phyloP scores from a whole-genome alignment of 768 basidiomycete species.

The Hypsizygus marmoreus region DNA sequence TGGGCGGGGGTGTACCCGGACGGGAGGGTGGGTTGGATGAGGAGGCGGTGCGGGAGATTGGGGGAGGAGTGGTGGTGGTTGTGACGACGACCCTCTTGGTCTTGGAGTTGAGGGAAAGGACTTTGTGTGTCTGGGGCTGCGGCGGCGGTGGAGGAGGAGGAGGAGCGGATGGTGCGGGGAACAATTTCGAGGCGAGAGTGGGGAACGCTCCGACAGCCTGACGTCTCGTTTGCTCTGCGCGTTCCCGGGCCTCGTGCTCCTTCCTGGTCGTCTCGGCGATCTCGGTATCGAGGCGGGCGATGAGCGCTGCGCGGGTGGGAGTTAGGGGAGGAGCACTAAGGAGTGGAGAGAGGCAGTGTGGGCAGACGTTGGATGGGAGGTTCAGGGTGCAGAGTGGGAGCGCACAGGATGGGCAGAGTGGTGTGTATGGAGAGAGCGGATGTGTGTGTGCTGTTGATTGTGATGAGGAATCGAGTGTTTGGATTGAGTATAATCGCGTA shows the following conservation, averaged over 20 bases:
- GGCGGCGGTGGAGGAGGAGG: conserved; percentile 17
- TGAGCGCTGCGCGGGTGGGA: conserved; percentile 36
- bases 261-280: conserved; percentile 42
- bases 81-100: conserved; percentile 55
- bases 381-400: conserved; percentile 65
- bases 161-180: conserved; percentile 2
- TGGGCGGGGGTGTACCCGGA: conserved; percentile 34
- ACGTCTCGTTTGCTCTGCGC: conserved; percentile 47
- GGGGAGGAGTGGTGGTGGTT: conserved; percentile 47
- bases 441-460: conserved; percentile 54
- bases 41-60: conserved; percentile 13
- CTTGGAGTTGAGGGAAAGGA: conserved; percentile 56
- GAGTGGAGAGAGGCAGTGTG: conserved; percentile 48
- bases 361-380: conserved; percentile 54
- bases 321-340: conserved; percentile 33
- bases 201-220: conserved; percentile 65
- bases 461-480: neutral
- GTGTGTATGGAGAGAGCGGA: conserved; percentile 53
- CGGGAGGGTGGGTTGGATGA: conserved; percentile 37
- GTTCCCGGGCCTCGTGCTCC: conserved; percentile 52
- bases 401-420: conserved; percentile 60
- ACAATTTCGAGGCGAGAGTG: conserved; percentile 41
- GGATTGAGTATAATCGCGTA: conserved; percentile 21
- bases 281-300: conserved; percentile 44
- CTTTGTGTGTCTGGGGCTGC: conserved; percentile 42